A percentile compares a stretch with the other conserved stretches of the same genome.
Evolutionary conservation across 805 yeast species (phyloP).

Genomic region (Monosporozyma servazzii): DNA sequence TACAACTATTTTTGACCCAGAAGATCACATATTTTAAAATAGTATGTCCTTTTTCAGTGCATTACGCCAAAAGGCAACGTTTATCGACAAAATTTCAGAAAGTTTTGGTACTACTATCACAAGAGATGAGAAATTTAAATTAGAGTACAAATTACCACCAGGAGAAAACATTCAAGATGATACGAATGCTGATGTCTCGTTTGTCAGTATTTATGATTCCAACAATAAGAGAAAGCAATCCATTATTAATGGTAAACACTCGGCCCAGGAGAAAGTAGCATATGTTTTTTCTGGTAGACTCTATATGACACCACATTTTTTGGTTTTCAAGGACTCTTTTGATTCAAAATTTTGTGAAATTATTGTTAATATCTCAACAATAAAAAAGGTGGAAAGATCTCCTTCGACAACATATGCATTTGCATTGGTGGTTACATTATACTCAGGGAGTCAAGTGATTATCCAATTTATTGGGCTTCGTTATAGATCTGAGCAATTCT

Average conservation of each 20-base stretch:
- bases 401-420: constrained; percentile 70
- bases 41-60: constrained; percentile 40
- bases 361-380: constrained; percentile 62
- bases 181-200: constrained; percentile 53
- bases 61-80: constrained; percentile 39
- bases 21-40: not conserved
- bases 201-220: constrained; percentile 21
- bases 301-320: constrained; percentile 64
- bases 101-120: constrained; percentile 36
- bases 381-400: constrained; percentile 78
- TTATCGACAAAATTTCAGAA: constrained; percentile 33
- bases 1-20: not conserved
- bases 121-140: constrained; percentile 62
- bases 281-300: constrained; percentile 51
- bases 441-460: constrained; percentile 51
- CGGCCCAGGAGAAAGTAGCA: constrained; percentile 13
- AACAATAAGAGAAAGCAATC: constrained; percentile 6
- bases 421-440: constrained; percentile 64
- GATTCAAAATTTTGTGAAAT: constrained; percentile 63
- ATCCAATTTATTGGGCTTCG: constrained; percentile 73
- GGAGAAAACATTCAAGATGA: constrained; percentile 58
- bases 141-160: constrained; percentile 61
- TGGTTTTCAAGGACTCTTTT: constrained; percentile 64
- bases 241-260: not conserved
- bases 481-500: constrained; percentile 72